These are phyloP conservation scores for Pseudotsuga menziesii DNA, from an alignment of 75 land plant genomes.

Conservation along the genomic window DNA sequence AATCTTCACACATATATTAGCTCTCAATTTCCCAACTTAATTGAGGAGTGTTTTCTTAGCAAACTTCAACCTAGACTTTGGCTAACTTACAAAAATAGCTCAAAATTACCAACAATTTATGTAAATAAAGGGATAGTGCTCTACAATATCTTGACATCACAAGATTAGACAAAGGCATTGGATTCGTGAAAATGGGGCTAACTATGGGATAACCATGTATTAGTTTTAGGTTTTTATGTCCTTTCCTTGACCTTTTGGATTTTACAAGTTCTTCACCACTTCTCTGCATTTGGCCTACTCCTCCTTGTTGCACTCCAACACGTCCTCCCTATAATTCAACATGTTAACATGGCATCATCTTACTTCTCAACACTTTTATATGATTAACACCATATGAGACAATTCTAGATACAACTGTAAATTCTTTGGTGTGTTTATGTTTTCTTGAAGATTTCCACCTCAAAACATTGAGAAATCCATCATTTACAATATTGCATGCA, in stretches of 20 bases:
- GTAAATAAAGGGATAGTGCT: background rate
- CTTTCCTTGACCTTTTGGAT: slow-evolving; percentile 4
- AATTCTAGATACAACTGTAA: slow-evolving; percentile 4
- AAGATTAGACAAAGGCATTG: slow-evolving; percentile 5
- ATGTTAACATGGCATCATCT: background rate
- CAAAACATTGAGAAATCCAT: slow-evolving; percentile 25
- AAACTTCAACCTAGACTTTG: background rate
- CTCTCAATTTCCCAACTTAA: background rate
- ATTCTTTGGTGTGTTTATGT: slow-evolving; percentile 19
- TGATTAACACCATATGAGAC: background rate
- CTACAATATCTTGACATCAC: slow-evolving; percentile 2
- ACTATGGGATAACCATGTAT: background rate
- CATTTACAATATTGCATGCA: slow-evolving; percentile 27
- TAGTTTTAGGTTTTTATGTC: background rate
- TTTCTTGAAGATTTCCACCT: slow-evolving; percentile 49
- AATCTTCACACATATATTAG: background rate
- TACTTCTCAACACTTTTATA: background rate
- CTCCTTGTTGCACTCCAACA: too few species aligned
- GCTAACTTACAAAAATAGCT: background rate
- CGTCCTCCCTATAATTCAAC: background rate
- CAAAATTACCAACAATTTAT: background rate
- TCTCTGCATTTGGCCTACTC: background rate
- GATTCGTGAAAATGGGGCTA: background rate
- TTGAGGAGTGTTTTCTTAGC: background rate
- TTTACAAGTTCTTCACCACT: background rate